Evolutionary conservation across 78 protist species (phyloP).

Genomic region (Speleostelium caveatum): DNA sequence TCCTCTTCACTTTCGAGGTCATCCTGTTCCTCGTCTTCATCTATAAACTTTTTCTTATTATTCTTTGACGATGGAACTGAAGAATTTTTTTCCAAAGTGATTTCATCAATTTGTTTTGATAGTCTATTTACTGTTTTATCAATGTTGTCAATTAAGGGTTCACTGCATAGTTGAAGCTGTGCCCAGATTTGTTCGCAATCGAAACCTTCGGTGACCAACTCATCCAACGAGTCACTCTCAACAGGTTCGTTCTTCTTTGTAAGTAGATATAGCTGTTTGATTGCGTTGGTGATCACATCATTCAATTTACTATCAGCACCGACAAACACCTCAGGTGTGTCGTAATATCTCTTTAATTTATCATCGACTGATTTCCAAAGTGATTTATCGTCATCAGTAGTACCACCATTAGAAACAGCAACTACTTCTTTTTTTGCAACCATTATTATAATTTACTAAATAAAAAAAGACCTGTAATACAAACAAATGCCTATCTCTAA

Average conservation of each 20-base stretch:
- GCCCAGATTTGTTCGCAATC: conserved; percentile 85
- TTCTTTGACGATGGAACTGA: neutral
- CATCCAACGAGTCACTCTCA: conserved; percentile 19
- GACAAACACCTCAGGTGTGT: conserved; percentile 46
- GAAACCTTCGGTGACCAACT: conserved; percentile 53
- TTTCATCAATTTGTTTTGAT: neutral
- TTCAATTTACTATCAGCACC: neutral
- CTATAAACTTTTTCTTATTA: neutral
- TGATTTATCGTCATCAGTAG: conserved; percentile 24
- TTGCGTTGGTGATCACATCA: neutral
- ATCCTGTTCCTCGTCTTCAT: neutral
- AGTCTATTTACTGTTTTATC: conserved; percentile 9
- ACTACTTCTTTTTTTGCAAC: too few species aligned
- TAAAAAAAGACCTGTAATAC: too few species aligned
- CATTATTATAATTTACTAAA: too few species aligned
- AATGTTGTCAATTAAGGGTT: conserved; percentile 30
- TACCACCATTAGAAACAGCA: too few species aligned
- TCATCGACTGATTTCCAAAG: conserved; percentile 1
- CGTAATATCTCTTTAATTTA: neutral
- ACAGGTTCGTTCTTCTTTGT: conserved; percentile 62
- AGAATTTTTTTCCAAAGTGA: too few species aligned
- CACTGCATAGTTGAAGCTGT: conserved; percentile 72
- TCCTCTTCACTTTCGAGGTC: too few species aligned
- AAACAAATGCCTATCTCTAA: too few species aligned
- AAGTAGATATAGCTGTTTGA: conserved; percentile 1